Percentiles rank a stretch among this genome's conserved stretches.
Evolutionary conservation across 106 monocot species (phyloP).

Genomic region (Alisma plantagoaquatica): DNA sequence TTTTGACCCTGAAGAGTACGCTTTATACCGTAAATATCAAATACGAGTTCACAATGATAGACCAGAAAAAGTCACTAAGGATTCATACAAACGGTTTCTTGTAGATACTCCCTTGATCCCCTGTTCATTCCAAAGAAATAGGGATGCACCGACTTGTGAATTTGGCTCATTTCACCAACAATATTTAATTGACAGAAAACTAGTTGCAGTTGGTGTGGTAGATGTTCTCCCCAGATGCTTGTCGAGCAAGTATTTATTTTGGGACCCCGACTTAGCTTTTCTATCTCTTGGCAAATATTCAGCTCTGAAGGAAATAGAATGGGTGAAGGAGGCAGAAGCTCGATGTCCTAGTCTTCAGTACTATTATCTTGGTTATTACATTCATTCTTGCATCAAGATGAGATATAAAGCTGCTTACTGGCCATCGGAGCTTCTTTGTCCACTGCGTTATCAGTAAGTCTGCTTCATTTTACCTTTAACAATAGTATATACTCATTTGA

Average conservation of each 20-base stretch:
- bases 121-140: conserved; percentile 29
- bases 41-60: conserved; percentile 80
- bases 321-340: conserved; percentile 46
- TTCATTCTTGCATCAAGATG: conserved; percentile 96
- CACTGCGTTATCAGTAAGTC: conserved; percentile 77
- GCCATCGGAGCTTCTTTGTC: conserved; percentile 94
- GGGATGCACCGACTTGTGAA: conserved; percentile 49
- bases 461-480: background rate
- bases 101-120: conserved; percentile 73
- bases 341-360: conserved; percentile 55
- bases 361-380: conserved; percentile 97
- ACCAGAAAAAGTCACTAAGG: conserved; percentile 59
- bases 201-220: conserved; percentile 93
- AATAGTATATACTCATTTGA: no score
- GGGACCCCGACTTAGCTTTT: conserved; percentile 92
- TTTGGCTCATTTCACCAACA: conserved; percentile 97
- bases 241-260: conserved; percentile 99
- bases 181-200: conserved; percentile 86
- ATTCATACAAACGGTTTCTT: conserved; percentile 64
- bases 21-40: conserved; percentile 74
- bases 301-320: conserved; percentile 86
- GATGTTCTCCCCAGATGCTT: conserved; percentile 92
- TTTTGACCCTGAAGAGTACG: conserved; percentile 91
- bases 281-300: conserved; percentile 92
- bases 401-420: conserved; percentile 92